Evolutionary conservation across 2,329 filamentous ascomycete genomes (phyloP), one percentile per base, ranked within the genome.

Genomic region (Fusarium palustre): DNA sequence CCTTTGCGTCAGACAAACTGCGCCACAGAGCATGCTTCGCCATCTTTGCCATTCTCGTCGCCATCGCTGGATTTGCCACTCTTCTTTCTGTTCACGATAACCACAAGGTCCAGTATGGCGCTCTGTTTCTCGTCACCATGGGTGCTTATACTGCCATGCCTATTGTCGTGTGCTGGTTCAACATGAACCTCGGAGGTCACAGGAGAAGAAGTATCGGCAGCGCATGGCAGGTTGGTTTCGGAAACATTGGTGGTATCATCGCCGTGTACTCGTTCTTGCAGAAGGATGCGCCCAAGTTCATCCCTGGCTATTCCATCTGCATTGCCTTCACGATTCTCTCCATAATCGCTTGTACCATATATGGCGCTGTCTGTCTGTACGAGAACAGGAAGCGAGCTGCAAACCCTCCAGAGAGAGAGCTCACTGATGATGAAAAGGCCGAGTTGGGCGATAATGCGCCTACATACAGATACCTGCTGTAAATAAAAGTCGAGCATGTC

Each of bases 131-230:
- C 33, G 88, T 97, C 50, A 91, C 92, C 3, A 90, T 90, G 81
- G 93, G 93, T 50, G 86, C 88, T 0, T 97, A 97, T 80, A 90
- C 89, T 1, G 92, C 94, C n/a, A 94, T 97, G 91, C 94, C 95
- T 0, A 90, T 97, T 31, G 88, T 94, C 43, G 87, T 94, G 10
- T 94, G 91, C 77, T 94, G 92, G 91, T 94, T 91, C 78, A 91
- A 90, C 72, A 93, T 93, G 88, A 94, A 94, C 72, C 81, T 93
- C 2, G 88, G 88, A 3, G 91, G 91, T 0, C 92, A 94, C 76
- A 90, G 90, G 59, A 86, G 91, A 5, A 85, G 91, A 43, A 85
- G 89, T 11, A 87, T 94, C 18, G 91, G 91, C 15, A 88, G 88
- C 11, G 92, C 90, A 1, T 94, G 90, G 90, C 91, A 94, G 77